Base-by-base conservation (phyloP, 345 rosid species). In the Pseudoturritis turrita region DNA sequence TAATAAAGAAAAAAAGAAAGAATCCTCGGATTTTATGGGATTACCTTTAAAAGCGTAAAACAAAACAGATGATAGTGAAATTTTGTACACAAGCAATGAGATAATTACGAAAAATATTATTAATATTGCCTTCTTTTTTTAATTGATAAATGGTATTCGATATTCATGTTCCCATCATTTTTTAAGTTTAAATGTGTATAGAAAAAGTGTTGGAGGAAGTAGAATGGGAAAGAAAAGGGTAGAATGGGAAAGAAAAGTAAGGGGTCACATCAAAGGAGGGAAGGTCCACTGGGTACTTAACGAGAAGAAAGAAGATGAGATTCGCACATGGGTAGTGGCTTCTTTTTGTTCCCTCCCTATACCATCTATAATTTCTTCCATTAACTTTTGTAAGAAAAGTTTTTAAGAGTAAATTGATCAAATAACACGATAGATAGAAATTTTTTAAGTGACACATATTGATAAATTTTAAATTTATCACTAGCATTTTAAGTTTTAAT, bases 241-340 rank as follows among this genome's bases (percentile, higher is more conserved):
- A 6, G 2, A 64, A 55, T 15, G 2, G 58, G 18, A 44, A 45
- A 64, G 14, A 26, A 39, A 23, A 10, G 5, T 35, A 28, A 45
- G 33, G 64, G 62, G 65, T 68, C 74, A 60, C 74, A 43, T 75
- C 74, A 69, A n/a, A 26, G 7, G 33, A 68, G 25, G 10, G 54
- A 53, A 37, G 41, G 52, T 74, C 72, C 53, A 72, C 47, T 31
- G 61, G 72, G 54, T 49, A 58, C 67, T 74, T 58, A 67, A 65
- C 46, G 61, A 58, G 73, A 43, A 65, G 60, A 49, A 56, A 65
- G 68, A 57, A 74, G 62, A 67, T 62, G 70, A 44, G 70, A 45
- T 28, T 44, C 18, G 79, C 79, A 76, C 79, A 76, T 76, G 79
- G 79, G 35, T 62, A 47, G 75, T 76, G 65, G 75, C 53, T 26